Percentiles rank a stretch among this genome's conserved stretches.
phyloP scores from a whole-genome alignment of 306 rosid species.

The Abrus pulchellus region DNA sequence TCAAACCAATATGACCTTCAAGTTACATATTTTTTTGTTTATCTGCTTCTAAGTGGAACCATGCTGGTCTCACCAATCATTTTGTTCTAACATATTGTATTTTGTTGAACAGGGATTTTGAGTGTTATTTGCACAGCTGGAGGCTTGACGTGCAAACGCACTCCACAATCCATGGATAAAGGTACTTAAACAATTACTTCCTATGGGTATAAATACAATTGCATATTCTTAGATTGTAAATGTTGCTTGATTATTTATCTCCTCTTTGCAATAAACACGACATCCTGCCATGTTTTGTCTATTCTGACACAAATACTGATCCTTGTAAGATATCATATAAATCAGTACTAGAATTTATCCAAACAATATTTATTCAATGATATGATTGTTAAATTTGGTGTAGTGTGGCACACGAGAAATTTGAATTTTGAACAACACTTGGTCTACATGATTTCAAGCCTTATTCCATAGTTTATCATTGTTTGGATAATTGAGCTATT shows the following conservation, averaged over 20 bases:
- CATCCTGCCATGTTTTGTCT: slow-evolving; percentile 29
- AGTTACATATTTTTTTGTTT: background rate
- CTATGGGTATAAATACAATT: slow-evolving; percentile 21
- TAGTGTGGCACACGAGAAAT: slow-evolving; percentile 19
- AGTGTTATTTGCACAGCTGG: slow-evolving; percentile 39
- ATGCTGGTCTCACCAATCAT: slow-evolving; percentile 40
- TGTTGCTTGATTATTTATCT: slow-evolving; percentile 21
- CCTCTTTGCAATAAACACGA: slow-evolving; percentile 18
- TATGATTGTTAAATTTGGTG: background rate
- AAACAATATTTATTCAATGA: background rate
- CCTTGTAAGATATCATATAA: slow-evolving; percentile 11
- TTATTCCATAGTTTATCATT: slow-evolving; percentile 21
- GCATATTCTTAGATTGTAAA: slow-evolving; percentile 18
- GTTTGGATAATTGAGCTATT: slow-evolving; percentile 35
- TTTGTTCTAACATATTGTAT: slow-evolving; percentile 42
- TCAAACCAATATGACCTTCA: background rate
- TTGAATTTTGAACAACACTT: slow-evolving; percentile 9
- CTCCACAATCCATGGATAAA: slow-evolving; percentile 67
- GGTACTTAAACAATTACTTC: slow-evolving; percentile 51
- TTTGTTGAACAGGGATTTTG: slow-evolving; percentile 55
- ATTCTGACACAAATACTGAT: slow-evolving; percentile 1
- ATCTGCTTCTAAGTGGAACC: slow-evolving; percentile 32
- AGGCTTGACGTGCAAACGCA: slow-evolving; percentile 43
- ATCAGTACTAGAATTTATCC: slow-evolving; percentile 24
- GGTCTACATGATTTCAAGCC: background rate